phyloP scores from a whole-genome alignment of 148 eudicot species.

The Fagopyrum tataricum region DNA sequence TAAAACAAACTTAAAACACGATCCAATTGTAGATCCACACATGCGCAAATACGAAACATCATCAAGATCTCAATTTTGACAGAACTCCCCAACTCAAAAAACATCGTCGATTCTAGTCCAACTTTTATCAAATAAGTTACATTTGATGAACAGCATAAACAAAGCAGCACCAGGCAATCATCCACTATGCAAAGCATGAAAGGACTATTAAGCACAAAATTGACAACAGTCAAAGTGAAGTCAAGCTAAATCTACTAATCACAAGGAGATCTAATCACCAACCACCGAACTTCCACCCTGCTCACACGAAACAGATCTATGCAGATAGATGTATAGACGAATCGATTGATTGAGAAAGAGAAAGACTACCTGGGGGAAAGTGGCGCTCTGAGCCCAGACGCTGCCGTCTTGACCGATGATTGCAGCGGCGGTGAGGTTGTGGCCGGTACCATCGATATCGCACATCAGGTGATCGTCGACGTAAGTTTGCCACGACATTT shows the following conservation, averaged over 20 bases:
- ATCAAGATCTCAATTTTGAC: neutral
- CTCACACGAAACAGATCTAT: slow-evolving; percentile 6
- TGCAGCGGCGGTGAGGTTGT: slow-evolving; percentile 13
- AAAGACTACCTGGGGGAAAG: slow-evolving; percentile 10
- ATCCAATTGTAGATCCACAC: neutral
- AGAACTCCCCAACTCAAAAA: neutral
- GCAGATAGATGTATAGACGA: slow-evolving; percentile 17
- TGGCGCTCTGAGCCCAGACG: slow-evolving; percentile 15
- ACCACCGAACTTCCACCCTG: neutral
- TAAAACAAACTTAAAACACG: neutral
- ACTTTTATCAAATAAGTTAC: neutral
- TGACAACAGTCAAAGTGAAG: neutral
- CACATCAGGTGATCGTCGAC: slow-evolving; percentile 17
- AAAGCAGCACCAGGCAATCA: neutral
- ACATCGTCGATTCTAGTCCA: neutral
- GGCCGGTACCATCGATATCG: slow-evolving; percentile 13
- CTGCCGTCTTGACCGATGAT: slow-evolving; percentile 14
- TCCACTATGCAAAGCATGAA: neutral
- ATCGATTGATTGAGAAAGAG: neutral
- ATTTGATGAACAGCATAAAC: neutral
- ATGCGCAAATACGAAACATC: neutral
- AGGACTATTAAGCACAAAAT: neutral
- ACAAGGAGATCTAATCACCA: neutral
- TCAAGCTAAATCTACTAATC: neutral
- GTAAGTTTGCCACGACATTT: slow-evolving; percentile 16